Evolutionary conservation across 1,284 basidiomycete genomes (phyloP).

Genomic region (Thecaphora frezii): DNA sequence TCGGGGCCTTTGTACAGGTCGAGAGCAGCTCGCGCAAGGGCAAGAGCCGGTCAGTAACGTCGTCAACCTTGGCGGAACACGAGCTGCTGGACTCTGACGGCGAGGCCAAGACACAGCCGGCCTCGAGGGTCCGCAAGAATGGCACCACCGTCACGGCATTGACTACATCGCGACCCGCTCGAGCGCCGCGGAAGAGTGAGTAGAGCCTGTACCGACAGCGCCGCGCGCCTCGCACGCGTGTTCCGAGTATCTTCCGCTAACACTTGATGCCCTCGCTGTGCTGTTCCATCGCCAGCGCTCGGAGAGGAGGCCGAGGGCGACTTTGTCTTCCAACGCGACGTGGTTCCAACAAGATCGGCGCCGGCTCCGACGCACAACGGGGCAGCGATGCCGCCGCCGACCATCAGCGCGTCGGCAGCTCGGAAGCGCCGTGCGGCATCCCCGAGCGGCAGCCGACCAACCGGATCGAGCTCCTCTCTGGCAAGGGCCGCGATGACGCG

Average conservation of each 20-base stretch:
- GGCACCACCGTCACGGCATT: neutral
- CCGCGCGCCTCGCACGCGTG: slow-evolving; percentile 2
- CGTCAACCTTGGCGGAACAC: too few species aligned
- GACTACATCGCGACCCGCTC: neutral
- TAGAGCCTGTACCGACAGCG: neutral
- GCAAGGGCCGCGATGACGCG: neutral
- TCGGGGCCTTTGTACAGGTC: slow-evolving; percentile 22
- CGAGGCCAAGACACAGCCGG: neutral
- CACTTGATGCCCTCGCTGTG: too few species aligned
- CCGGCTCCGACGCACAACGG: neutral
- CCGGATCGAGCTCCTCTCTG: neutral
- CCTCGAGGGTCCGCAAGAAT: neutral
- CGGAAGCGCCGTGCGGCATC: slow-evolving; percentile 14
- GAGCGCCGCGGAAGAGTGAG: slow-evolving; percentile 6
- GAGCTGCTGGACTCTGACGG: too few species aligned
- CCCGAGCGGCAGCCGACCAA: neutral
- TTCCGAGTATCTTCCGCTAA: neutral
- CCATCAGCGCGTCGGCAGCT: slow-evolving; percentile 1
- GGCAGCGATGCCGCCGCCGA: neutral
- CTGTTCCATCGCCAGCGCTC: slow-evolving; percentile 5
- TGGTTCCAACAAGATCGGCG: neutral
- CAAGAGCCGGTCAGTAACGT: too few species aligned
- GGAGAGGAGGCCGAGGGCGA: slow-evolving; percentile 32
- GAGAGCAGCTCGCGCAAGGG: neutral
- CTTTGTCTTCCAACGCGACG: slow-evolving; percentile 31